Conservation (phyloP, 176 grass and related monocot species). For the Paspalum notatum region DNA sequence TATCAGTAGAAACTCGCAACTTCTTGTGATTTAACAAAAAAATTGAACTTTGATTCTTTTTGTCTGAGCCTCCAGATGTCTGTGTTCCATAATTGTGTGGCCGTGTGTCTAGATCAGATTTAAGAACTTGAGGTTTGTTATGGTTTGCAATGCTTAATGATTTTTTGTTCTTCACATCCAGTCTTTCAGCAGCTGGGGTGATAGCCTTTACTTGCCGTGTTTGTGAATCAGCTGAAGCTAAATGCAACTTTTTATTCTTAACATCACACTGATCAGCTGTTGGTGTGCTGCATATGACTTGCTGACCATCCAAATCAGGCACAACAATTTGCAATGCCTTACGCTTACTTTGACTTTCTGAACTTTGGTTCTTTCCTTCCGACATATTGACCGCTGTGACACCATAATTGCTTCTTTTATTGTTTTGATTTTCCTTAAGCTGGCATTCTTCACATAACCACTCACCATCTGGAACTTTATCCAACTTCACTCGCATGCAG, state of each 20-base stretch:
- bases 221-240: constrained; percentile 34
- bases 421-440: constrained; percentile 55
- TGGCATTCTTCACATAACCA: constrained; percentile 99
- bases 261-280: constrained; percentile 36
- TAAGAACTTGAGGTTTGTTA: constrained; percentile 49
- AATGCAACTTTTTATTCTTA: constrained; percentile 41
- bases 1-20: constrained; percentile 52
- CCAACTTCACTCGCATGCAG: constrained; percentile 91
- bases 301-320: constrained; percentile 35
- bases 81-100: constrained; percentile 35
- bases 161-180: constrained; percentile 50
- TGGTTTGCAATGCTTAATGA: constrained; percentile 35
- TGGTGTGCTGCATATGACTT: constrained; percentile 33
- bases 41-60: constrained; percentile 51
- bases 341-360: constrained; percentile 42
- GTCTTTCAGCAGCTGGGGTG: constrained; percentile 43
- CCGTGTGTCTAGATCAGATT: constrained; percentile 34
- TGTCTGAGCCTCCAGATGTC: constrained; percentile 27
- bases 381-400: constrained; percentile 1
- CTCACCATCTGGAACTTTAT: constrained; percentile 87
- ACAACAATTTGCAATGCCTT: constrained; percentile 47
- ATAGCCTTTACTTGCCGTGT: constrained; percentile 29
- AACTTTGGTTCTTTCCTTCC: constrained; percentile 51
- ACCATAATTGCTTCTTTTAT: constrained; percentile 38
- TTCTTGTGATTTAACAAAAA: constrained; percentile 51